Evolutionary conservation across 371 early-diverging fungal species (phyloP), one percentile per base, ranked within the genome.

Genomic region (Haplosporangium sp.): DNA sequence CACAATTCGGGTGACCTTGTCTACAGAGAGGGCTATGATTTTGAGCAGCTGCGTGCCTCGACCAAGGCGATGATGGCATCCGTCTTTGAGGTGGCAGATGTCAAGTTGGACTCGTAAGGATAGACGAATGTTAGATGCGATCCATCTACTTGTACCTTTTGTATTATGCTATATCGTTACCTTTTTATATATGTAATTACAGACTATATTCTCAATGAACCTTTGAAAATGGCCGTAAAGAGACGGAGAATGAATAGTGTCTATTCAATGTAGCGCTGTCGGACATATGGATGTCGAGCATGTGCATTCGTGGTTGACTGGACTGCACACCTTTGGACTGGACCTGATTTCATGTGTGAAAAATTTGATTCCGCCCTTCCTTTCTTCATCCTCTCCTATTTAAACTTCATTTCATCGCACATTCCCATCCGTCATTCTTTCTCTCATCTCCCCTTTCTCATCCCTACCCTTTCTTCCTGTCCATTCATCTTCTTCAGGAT

Each of bases 1-100:
- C 83, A 81, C 69, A 81, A 83, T 67, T 73, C 79, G 57, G 75
- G 72, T 37, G 83, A 83, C 47, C 66, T 82, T 53, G 82, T 72
- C 18, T 62, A 75, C 70, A 62, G 83, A 11, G 55, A 57, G 13
- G 83, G 83, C 14, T 83, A 83, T 68, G 82, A 82, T 59, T 79
- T 74, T 55, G 71, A 71, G 43, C 80, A 83, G 56, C 55, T 83
- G 63, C 57, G 61, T 20, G 79, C 74, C 5, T 66, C 79, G n/a
- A 61, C 80, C 55, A 68, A 75, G 62, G 80, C 80, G 16, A 80
- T 80, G 80, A 18, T 83, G 29, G 80, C 80, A 9, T 71, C 80
- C 11, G 68, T 40, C 43, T 71, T 76, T 66, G 76, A 66, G 38
- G 71, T 83, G 6, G 83, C 83, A n/a, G 82, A 73, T 9, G 67